phyloP scores from a whole-genome alignment of 331 rosid genomes.

The Acacia pycnantha region DNA sequence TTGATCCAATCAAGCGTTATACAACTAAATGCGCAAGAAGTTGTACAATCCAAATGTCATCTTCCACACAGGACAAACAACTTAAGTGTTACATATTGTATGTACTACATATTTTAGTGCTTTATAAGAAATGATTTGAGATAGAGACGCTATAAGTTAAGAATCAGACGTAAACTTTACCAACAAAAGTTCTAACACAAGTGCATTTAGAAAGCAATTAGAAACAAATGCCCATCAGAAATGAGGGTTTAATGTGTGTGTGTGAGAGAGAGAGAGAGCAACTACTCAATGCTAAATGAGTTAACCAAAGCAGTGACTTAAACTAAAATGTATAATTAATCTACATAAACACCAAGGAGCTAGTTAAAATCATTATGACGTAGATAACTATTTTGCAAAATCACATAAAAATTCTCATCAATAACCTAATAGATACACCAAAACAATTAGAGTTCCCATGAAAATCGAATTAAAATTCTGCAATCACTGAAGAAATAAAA shows the following conservation, averaged over 20 bases:
- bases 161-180: not conserved
- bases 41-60: slow-evolving; percentile 3
- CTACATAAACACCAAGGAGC: slow-evolving; percentile 11
- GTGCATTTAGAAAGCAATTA: not conserved
- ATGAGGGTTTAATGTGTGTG: not conserved
- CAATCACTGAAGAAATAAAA: slow-evolving; percentile 8
- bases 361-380: not conserved
- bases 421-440: not conserved
- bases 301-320: not conserved
- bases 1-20: slow-evolving; percentile 8
- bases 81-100: not conserved
- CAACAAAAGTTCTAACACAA: not conserved
- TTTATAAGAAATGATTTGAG: not conserved
- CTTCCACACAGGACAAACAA: not conserved
- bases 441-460: not conserved
- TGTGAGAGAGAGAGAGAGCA: not conserved
- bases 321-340: not conserved
- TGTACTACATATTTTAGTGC: not conserved
- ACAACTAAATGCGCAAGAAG: not conserved
- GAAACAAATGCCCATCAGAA: not conserved
- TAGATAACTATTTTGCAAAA: not conserved
- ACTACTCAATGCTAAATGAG: not conserved
- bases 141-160: not conserved
- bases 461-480: slow-evolving; percentile 5
- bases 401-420: not conserved